Percentiles rank a stretch among this genome's conserved stretches.
Conservation (phyloP, 1,284 basidiomycete genomes). For the Pulveroboletus sp. region DNA sequence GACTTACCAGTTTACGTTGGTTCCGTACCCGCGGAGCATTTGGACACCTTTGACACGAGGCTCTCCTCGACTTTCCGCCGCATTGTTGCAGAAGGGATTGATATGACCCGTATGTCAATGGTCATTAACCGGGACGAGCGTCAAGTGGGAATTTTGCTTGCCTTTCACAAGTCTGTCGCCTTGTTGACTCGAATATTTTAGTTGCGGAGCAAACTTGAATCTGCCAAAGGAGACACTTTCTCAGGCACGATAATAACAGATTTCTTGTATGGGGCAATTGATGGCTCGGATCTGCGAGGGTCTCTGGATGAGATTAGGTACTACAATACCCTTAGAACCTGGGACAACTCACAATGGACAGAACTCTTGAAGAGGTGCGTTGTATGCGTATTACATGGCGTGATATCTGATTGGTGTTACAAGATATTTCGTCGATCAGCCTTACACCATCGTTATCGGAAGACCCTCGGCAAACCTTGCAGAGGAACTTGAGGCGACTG, state of each 20-base stretch:
- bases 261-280: conserved; percentile 83
- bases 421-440: conserved; percentile 77
- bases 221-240: conserved; percentile 74
- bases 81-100: conserved; percentile 76
- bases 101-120: conserved; percentile 90
- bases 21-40: conserved; percentile 80
- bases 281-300: conserved; percentile 76
- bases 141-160: conserved; percentile 49
- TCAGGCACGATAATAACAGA: conserved; percentile 76
- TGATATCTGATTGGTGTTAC: conserved; percentile 6
- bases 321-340: conserved; percentile 64
- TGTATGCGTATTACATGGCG: not conserved
- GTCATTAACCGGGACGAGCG: conserved; percentile 87
- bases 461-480: conserved; percentile 88
- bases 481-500: conserved; percentile 77
- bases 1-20: conserved; percentile 79
- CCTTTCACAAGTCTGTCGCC: not conserved
- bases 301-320: conserved; percentile 81
- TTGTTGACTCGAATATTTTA: conserved; percentile 27
- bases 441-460: conserved; percentile 75
- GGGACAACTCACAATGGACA: conserved; percentile 80
- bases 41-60: conserved; percentile 70
- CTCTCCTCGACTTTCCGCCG: conserved; percentile 70
- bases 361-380: conserved; percentile 74
- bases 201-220: conserved; percentile 74